Conservation (phyloP, 2,329 filamentous ascomycete genomes). For the Triangularia verruculosa region DNA sequence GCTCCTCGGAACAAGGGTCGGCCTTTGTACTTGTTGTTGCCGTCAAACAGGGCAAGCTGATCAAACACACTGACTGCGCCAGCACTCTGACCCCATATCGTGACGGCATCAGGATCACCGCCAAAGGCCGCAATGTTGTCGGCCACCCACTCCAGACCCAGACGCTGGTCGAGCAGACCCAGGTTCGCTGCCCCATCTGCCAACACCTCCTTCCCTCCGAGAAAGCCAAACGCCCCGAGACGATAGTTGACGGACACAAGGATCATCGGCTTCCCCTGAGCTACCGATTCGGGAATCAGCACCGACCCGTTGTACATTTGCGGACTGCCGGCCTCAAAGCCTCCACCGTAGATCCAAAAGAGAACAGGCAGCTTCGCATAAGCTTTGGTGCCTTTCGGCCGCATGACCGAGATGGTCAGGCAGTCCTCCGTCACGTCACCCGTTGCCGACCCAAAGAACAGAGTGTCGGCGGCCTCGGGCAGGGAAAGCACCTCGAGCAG, state of each 20-base stretch:
- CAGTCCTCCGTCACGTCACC: slow-evolving; percentile 62
- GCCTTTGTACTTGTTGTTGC: slow-evolving; percentile 71
- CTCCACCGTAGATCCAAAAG: slow-evolving; percentile 70
- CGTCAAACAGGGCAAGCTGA: slow-evolving; percentile 72
- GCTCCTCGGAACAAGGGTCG: slow-evolving; percentile 70
- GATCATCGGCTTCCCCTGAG: slow-evolving; percentile 52
- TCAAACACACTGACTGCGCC: slow-evolving; percentile 71
- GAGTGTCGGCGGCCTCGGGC: slow-evolving; percentile 48
- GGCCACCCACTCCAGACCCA: slow-evolving; percentile 72
- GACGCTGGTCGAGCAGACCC: slow-evolving; percentile 69
- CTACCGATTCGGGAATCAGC: slow-evolving; percentile 47
- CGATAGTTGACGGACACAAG: slow-evolving; percentile 78
- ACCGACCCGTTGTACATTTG: slow-evolving; percentile 50
- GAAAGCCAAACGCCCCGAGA: slow-evolving; percentile 69
- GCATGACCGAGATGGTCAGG: slow-evolving; percentile 57
- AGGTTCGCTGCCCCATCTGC: slow-evolving; percentile 67
- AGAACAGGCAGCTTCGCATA: slow-evolving; percentile 62
- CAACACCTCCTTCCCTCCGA: slow-evolving; percentile 65
- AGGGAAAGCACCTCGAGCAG: slow-evolving; percentile 38
- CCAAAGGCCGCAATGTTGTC: slow-evolving; percentile 77
- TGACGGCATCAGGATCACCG: slow-evolving; percentile 72
- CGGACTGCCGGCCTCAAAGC: slow-evolving; percentile 48
- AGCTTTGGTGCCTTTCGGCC: slow-evolving; percentile 54
- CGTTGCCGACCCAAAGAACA: slow-evolving; percentile 55
- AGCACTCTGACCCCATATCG: slow-evolving; percentile 73